A percentile compares a stretch with the other conserved stretches of the same genome.
These are phyloP conservation scores for Crepidotus variabilis DNA, from an alignment of 768 basidiomycete species.

Conservation along the genomic window DNA sequence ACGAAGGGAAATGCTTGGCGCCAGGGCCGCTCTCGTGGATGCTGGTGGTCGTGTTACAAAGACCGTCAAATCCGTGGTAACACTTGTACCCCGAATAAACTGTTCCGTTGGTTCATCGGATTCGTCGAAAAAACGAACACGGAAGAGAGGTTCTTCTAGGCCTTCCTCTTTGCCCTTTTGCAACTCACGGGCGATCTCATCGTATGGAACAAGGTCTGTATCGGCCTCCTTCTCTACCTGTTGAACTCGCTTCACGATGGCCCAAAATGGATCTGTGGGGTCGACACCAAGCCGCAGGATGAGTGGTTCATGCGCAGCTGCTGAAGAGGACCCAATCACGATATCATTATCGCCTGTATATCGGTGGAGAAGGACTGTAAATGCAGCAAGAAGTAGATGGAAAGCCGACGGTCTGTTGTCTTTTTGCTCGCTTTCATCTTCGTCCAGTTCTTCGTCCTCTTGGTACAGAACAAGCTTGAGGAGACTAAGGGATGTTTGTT, in stretches of 20 bases:
- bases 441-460: conserved; percentile 50
- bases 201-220: conserved; percentile 77
- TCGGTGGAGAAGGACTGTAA: conserved; percentile 85
- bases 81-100: conserved; percentile 75
- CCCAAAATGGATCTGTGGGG: conserved; percentile 85
- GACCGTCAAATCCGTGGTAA: conserved; percentile 90
- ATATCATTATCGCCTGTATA: conserved; percentile 96
- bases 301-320: conserved; percentile 70
- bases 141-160: conserved; percentile 69
- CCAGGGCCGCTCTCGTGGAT: conserved; percentile 64
- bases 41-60: conserved; percentile 76
- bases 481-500: conserved; percentile 71
- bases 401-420: conserved; percentile 72
- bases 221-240: conserved; percentile 82
- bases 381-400: conserved; percentile 89
- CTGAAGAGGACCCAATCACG: conserved; percentile 85
- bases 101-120: conserved; percentile 70
- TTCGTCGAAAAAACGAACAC: conserved; percentile 96
- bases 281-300: conserved; percentile 82
- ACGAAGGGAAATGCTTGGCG: conserved; percentile 74
- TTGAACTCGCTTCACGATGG: conserved; percentile 82
- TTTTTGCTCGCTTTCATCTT: conserved; percentile 36
- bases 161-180: conserved; percentile 61
- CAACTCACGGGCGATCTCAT: conserved; percentile 66
- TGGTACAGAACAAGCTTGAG: conserved; percentile 78